Conservation (phyloP, 371 early-diverging fungal species). For the Basidiobolus heterosporus region DNA sequence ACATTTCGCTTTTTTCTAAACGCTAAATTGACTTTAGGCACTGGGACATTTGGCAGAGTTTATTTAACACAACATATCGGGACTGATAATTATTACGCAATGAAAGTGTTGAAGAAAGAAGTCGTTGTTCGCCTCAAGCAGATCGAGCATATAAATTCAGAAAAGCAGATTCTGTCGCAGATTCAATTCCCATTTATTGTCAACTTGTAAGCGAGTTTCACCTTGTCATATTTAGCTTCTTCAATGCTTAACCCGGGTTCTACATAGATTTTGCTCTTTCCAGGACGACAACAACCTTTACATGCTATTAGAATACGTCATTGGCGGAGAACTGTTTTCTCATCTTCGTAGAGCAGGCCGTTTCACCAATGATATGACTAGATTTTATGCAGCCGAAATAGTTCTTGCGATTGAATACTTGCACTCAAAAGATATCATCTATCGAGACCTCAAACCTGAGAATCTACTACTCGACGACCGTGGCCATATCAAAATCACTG, state of each 20-base stretch:
- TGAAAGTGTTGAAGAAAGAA: constrained; percentile 85
- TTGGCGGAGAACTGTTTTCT: constrained; percentile 91
- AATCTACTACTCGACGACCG: constrained; percentile 74
- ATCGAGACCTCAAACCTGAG: constrained; percentile 92
- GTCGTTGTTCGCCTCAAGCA: constrained; percentile 86
- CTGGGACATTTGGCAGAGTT: constrained; percentile 84
- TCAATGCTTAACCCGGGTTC: neutral
- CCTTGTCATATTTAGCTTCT: neutral
- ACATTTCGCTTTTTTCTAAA: too few species aligned
- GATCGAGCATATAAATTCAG: constrained; percentile 91
- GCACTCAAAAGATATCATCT: constrained; percentile 81
- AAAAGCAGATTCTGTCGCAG: constrained; percentile 77
- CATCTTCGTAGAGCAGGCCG: constrained; percentile 79
- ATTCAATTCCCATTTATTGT: constrained; percentile 90
- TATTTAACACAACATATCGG: constrained; percentile 42
- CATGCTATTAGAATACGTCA: constrained; percentile 93
- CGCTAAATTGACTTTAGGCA: constrained; percentile 61
- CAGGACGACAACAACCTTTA: constrained; percentile 78
- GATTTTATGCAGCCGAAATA: constrained; percentile 67
- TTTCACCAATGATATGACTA: constrained; percentile 75
- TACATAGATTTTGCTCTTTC: constrained; percentile 38
- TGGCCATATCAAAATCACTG: constrained; percentile 95
- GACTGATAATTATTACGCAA: constrained; percentile 68
- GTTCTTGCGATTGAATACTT: constrained; percentile 76
- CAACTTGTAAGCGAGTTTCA: constrained; percentile 39